phyloP scores from a whole-genome alignment of 768 basidiomycete genomes.

The Suillus sp. region DNA sequence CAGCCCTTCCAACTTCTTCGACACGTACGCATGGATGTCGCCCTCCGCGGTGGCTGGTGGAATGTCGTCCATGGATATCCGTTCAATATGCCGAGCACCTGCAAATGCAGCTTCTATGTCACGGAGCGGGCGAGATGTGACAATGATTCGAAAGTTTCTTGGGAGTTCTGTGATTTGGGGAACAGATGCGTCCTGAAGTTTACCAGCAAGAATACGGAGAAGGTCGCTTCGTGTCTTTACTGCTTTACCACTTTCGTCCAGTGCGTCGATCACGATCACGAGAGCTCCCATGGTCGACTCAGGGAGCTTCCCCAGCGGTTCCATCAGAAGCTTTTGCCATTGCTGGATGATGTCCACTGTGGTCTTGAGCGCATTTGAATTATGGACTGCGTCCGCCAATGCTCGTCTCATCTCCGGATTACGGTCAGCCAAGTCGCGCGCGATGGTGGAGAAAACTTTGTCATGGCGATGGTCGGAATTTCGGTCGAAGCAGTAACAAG shows the following conservation, averaged over 20 bases:
- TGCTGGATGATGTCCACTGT: slow-evolving; percentile 14
- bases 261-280: slow-evolving; percentile 29
- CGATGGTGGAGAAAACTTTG: slow-evolving; percentile 23
- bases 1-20: slow-evolving; percentile 1
- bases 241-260: slow-evolving; percentile 21
- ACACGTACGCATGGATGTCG: slow-evolving; percentile 12
- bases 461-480: slow-evolving; percentile 13
- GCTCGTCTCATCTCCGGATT: slow-evolving; percentile 1
- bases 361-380: slow-evolving; percentile 3
- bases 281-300: slow-evolving; percentile 18
- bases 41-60: slow-evolving; percentile 2
- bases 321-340: slow-evolving; percentile 23
- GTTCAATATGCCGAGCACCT: not conserved
- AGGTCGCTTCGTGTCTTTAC: slow-evolving; percentile 13
- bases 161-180: slow-evolving; percentile 5
- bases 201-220: slow-evolving; percentile 16
- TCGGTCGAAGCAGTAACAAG: slow-evolving; percentile 28
- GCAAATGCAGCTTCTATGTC: not conserved
- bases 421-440: slow-evolving; percentile 6
- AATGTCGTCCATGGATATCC: slow-evolving; percentile 11
- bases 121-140: slow-evolving; percentile 13
- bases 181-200: not conserved
- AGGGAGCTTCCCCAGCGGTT: slow-evolving; percentile 18
- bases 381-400: slow-evolving; percentile 2
- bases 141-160: slow-evolving; percentile 12